Base-by-base conservation (phyloP, 2,329 filamentous ascomycete species). In the Sarocladium oryzae region DNA sequence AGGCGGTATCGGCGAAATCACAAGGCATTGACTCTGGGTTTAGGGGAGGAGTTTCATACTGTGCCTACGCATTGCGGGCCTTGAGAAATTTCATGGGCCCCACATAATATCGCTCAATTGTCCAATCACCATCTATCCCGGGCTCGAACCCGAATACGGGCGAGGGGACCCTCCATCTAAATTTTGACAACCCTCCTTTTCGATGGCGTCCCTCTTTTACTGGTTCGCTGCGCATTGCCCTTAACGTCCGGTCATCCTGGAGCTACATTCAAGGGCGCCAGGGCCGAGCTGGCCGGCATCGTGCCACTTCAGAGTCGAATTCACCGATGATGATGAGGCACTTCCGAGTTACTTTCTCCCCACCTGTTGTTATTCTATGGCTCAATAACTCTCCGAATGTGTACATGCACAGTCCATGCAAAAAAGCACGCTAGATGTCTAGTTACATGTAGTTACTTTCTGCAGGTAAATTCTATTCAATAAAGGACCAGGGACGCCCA, bases 111-210 rank as follows among this genome's bases (percentile, higher is more conserved):
- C 21, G 7, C 20, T 28, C 40, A 20, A 43, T 43, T 16, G 40
- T 4, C 40, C 40, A 43, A 43, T 43, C 40, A 23, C 40, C 21
- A 20, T 23, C 13, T 20, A 8, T 21, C 40, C 40, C 43, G 43
- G 28, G 9, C 16, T 48, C 43, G 43, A 48, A 48, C 43, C 24
- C 43, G 43, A 48, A 48, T 48, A 48, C 43, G 43, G 43, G 28
- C 33, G n/a, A 21, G 16, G 21, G 7, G n/a, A 10, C 18, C 16
- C 24, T 48, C 28, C 28, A n/a, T n/a, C n/a, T n/a, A n/a, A 20
- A 30, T 23, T 33, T 32, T 33, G 43, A 30, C 43, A 48, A 16
- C 10, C 10, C 28, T n/a, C 21, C 4, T 45, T 24, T 20, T 20
- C 6, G n/a, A n/a, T 24, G 16, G 38, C 20, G 16, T 4, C 11